These are phyloP conservation scores for Ceriops decandra DNA, from an alignment of 345 rosid species.

Conservation along the genomic window DNA sequence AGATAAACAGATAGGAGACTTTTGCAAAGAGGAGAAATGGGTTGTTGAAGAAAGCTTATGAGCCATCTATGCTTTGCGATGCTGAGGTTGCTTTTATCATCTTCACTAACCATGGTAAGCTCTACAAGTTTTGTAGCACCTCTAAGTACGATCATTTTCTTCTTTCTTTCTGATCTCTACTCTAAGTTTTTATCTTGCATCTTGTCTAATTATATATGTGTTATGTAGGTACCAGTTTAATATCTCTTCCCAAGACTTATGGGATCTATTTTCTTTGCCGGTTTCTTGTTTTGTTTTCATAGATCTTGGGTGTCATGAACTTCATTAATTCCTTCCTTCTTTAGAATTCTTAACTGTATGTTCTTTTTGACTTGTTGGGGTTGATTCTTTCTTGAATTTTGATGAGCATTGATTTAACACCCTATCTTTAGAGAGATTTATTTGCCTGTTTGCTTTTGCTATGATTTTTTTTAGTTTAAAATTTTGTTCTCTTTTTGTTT, in stretches of 20 bases:
- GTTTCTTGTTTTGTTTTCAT: neutral
- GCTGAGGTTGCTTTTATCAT: slow-evolving; percentile 93
- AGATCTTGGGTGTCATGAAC: neutral
- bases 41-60: slow-evolving; percentile 93
- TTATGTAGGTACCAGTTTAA: too few relatives aligned
- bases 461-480: neutral
- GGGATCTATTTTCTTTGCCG: neutral
- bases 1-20: slow-evolving; percentile 98
- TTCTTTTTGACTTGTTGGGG: neutral
- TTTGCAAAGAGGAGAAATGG: slow-evolving; percentile 97
- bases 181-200: neutral
- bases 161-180: neutral
- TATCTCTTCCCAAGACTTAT: neutral
- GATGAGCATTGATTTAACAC: too few relatives aligned
- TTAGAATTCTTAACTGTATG: neutral
- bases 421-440: too few relatives aligned
- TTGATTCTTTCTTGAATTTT: neutral
- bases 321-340: slow-evolving; percentile 2
- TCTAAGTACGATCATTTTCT: slow-evolving; percentile 43
- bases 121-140: slow-evolving; percentile 88
- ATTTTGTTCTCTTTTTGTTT: neutral
- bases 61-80: slow-evolving; percentile 85
- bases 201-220: neutral
- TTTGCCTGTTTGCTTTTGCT: neutral
- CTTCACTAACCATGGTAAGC: slow-evolving; percentile 96